These are phyloP conservation scores for Lentinula detonsa DNA, from an alignment of 768 basidiomycete species.

Conservation along the genomic window DNA sequence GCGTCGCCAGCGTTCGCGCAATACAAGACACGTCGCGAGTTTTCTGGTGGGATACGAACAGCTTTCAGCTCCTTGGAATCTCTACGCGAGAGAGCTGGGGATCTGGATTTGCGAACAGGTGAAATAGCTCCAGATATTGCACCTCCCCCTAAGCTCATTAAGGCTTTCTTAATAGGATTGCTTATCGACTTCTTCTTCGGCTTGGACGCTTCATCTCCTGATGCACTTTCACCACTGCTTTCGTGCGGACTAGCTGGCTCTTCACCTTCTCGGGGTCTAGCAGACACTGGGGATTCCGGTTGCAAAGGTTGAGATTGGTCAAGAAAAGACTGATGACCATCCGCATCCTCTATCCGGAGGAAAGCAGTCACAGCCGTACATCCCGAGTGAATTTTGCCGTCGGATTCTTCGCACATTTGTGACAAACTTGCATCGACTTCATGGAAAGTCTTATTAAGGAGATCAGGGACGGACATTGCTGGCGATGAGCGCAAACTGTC, in stretches of 20 bases:
- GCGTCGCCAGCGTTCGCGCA: constrained; percentile 98
- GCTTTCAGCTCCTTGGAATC: constrained; percentile 17
- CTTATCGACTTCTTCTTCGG: constrained; percentile 34
- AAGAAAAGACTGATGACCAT: constrained; percentile 69
- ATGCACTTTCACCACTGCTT: constrained; percentile 36
- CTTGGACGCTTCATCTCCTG: constrained; percentile 31
- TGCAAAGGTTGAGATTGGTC: constrained; percentile 24
- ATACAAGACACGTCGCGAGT: constrained; percentile 75
- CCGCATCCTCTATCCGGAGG: constrained; percentile 81
- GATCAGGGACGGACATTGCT: constrained; percentile 65
- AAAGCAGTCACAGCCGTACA: constrained; percentile 97
- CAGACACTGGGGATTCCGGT: constrained; percentile 28
- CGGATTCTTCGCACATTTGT: constrained; percentile 76
- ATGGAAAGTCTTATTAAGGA: constrained; percentile 93
- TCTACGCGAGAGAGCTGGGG: constrained; percentile 25
- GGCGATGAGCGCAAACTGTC: constrained; percentile 51
- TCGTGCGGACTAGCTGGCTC: constrained; percentile 29
- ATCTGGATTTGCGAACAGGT: constrained; percentile 28
- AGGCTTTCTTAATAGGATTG: constrained; percentile 49
- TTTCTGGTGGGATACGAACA: constrained; percentile 39
- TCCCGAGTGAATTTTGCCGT: constrained; percentile 92
- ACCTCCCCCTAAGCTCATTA: constrained; percentile 44
- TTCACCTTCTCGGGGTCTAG: constrained; percentile 17
- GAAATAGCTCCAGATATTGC: constrained; percentile 23
- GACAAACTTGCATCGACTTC: constrained; percentile 83